Percentiles rank a stretch among this genome's conserved stretches.
Evolutionary conservation across 2,329 filamentous ascomycete species (phyloP).

Genomic region (Pseudopyrenochaeta lycopersici): DNA sequence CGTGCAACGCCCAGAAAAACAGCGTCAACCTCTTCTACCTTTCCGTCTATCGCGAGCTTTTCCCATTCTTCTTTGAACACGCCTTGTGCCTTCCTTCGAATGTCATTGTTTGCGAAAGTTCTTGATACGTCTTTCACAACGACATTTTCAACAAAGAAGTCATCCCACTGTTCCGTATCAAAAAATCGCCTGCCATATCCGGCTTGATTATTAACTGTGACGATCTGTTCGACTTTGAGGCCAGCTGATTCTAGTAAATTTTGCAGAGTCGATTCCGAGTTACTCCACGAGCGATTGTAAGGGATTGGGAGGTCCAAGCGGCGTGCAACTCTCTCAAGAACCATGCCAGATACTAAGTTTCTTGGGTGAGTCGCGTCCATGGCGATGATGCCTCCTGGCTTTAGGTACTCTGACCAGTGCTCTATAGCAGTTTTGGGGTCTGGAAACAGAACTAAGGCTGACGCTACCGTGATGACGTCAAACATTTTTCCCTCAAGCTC

Average conservation of each 20-base stretch:
- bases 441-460: slow-evolving; percentile 52
- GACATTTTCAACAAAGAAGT: slow-evolving; percentile 48
- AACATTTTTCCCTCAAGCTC: slow-evolving; percentile 35
- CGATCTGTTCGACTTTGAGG: slow-evolving; percentile 42
- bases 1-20: slow-evolving; percentile 50
- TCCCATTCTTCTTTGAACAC: slow-evolving; percentile 51
- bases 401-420: slow-evolving; percentile 51
- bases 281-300: slow-evolving; percentile 49
- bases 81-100: slow-evolving; percentile 42
- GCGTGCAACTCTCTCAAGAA: slow-evolving; percentile 48
- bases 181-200: slow-evolving; percentile 41
- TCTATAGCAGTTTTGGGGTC: slow-evolving; percentile 48
- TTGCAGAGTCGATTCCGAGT: slow-evolving; percentile 41
- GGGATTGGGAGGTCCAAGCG: slow-evolving; percentile 43
- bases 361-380: slow-evolving; percentile 51
- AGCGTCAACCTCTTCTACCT: slow-evolving; percentile 50
- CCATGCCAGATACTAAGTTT: slow-evolving; percentile 49
- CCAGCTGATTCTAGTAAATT: slow-evolving; percentile 47
- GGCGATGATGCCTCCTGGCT: slow-evolving; percentile 51
- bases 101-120: slow-evolving; percentile 41
- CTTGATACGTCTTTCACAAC: slow-evolving; percentile 34
- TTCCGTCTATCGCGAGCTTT: slow-evolving; percentile 47
- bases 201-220: slow-evolving; percentile 43
- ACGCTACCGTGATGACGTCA: slow-evolving; percentile 51
- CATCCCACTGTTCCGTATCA: slow-evolving; percentile 41